Base-by-base conservation (phyloP, 805 yeast species). In the Candida pseudoglaebosa region DNA sequence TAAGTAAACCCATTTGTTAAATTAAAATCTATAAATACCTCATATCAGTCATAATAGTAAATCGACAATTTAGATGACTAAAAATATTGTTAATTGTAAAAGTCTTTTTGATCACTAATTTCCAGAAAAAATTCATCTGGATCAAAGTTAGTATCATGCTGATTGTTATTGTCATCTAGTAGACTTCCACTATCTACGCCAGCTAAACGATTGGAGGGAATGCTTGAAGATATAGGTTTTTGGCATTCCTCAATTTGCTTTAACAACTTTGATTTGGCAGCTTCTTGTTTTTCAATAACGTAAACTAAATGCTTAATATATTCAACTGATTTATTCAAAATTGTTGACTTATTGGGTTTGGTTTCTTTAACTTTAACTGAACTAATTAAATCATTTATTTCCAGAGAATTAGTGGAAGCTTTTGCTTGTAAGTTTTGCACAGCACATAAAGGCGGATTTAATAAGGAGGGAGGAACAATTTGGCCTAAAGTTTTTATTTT, bases 301-400 rank as follows among this genome's bases (percentile, higher is more conserved):
- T 74, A 72, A 44, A 78, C 73, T 45, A 88, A 67, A 56, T 81
- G 82, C 6, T 59, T 67, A 33, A 89, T 78, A 57, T 90, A 89
- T 34, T 85, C 95, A 15, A 89, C 95, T 1, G 95, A 77, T 51
- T 80, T 78, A 49, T 77, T 75, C 43, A 89, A 68, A 36, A 87
- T 84, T 4, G 84, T 79, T 18, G 90, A 81, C 61, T 89, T 89
- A 56, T 88, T 86, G 1, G 95, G 91, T 54, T 82, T 84, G 2
- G 80, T 70, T 46, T 86, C 93, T 47, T 72, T 82, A 3, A 70
- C 70, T 40, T 65, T 65, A 18, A 71, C 72, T 10, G 65, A 52
- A 8, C 62, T 48, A 24, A 67, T 46, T 34, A 68, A 48, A 17
- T 67, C 72, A 40, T 54, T 59, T 12, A 64, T 50, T 39, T 67